phyloP scores from a whole-genome alignment of 2,329 filamentous ascomycete species.

The Alternaria gaisen region DNA sequence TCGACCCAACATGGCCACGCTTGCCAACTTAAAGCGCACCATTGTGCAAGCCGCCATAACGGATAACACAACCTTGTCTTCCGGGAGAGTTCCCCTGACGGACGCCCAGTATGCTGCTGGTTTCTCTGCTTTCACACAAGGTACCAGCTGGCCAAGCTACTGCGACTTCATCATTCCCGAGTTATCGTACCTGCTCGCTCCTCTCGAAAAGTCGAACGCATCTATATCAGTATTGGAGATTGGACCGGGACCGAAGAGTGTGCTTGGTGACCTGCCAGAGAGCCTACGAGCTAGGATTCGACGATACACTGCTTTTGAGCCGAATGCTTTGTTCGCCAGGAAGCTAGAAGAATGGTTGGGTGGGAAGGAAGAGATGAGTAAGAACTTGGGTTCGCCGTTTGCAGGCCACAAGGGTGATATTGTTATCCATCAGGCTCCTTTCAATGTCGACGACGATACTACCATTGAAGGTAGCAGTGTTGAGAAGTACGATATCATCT shows the following conservation, averaged over 20 bases:
- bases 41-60: background rate
- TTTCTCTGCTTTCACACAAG: slow-evolving; percentile 56
- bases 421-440: slow-evolving; percentile 53
- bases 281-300: slow-evolving; percentile 55
- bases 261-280: slow-evolving; percentile 61
- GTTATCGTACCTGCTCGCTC: slow-evolving; percentile 53
- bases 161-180: slow-evolving; percentile 52
- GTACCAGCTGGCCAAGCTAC: slow-evolving; percentile 54
- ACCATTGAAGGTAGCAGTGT: slow-evolving; percentile 27
- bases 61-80: background rate
- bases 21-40: background rate
- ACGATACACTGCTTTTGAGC: slow-evolving; percentile 65
- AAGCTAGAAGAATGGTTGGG: slow-evolving; percentile 56
- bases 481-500: slow-evolving; percentile 62
- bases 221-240: slow-evolving; percentile 66
- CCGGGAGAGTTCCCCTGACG: background rate
- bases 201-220: slow-evolving; percentile 54
- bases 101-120: slow-evolving; percentile 35
- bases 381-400: slow-evolving; percentile 47
- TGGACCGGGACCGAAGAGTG: slow-evolving; percentile 65
- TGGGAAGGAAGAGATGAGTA: background rate
- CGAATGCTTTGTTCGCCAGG: slow-evolving; percentile 58
- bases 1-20: background rate
- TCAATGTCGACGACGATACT: slow-evolving; percentile 32
- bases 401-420: slow-evolving; percentile 54